Base-by-base conservation (phyloP, 176 grass and related monocot species). In the Otatea glauca region DNA sequence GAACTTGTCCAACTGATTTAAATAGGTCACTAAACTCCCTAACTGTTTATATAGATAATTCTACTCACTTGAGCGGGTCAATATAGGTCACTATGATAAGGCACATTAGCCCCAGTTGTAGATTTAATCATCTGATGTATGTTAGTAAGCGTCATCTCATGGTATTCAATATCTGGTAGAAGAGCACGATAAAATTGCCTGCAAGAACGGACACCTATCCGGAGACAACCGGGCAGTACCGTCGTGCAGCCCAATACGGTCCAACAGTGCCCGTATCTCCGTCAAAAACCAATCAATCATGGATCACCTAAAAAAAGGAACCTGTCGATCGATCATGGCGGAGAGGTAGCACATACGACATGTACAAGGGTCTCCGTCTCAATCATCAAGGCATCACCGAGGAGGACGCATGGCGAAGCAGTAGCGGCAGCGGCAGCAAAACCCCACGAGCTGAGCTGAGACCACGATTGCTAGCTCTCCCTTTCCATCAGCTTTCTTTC, bases 331-430 rank as follows among this genome's bases (percentile, higher is more conserved):
- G 70, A 51, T 15, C 5, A 25, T 29, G 35, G 74, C 2, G 7
- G 7, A 60, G 53, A 59, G 56, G 42, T 13, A 25, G 12, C 64
- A 18, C 17, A 67, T 17, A 0, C 11, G 29, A 27, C 10, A 5
- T 12, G 47, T 4, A 7, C 7, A 70, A 51, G 18, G 56, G 70
- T 88, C 81, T 60, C 71, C 32, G 58, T 42, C 65, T 23, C 85
- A 60, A 91, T 91, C 81, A 91, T 85, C 76, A 32, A 49, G 21
- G 60, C 80, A 65, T 72, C 89, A 21, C 48, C 39, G 54, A 0
- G 72, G 37, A 34, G 56, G 43, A 16, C 47, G 73, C 17, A 72
- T 50, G 72, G 82, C 69, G 65, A 65, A 62, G n/a, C 29, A 9
- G 38, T 37, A 6, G n/a, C 54, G 3, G 6, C 38, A 41, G n/a